phyloP scores from a whole-genome alignment of 371 early-diverging fungal genomes.

The Chytridium lagenaria region DNA sequence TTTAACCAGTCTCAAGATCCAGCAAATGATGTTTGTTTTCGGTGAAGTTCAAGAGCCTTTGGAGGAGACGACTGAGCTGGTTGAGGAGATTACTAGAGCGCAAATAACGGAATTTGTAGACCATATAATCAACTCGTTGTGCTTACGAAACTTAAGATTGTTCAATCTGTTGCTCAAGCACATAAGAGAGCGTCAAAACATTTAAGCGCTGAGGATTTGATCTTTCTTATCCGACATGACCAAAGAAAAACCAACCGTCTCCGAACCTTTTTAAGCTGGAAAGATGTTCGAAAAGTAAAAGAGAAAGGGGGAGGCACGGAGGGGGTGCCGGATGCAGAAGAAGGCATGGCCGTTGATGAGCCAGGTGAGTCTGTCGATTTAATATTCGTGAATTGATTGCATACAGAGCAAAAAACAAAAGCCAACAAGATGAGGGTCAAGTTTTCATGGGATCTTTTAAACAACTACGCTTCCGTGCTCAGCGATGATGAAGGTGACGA shows the following conservation, averaged over 20 bases:
- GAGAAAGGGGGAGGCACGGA: slow-evolving; percentile 34
- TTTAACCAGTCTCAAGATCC: slow-evolving; percentile 62
- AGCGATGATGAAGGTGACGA: slow-evolving; percentile 84
- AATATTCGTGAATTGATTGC: neutral
- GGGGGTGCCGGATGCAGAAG: slow-evolving; percentile 52
- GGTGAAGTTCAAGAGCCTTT: slow-evolving; percentile 93
- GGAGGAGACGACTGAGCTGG: slow-evolving; percentile 75
- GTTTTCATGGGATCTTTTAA: slow-evolving; percentile 89
- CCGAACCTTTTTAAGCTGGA: slow-evolving; percentile 90
- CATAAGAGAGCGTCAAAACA: slow-evolving; percentile 81
- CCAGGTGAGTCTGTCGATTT: slow-evolving; percentile 18
- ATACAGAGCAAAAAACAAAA: slow-evolving; percentile 58
- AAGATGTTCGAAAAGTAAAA: slow-evolving; percentile 94
- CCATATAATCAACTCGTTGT: neutral
- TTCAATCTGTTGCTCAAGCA: slow-evolving; percentile 86
- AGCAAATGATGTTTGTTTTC: slow-evolving; percentile 98
- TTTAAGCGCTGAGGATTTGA: slow-evolving; percentile 90
- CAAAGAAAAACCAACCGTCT: slow-evolving; percentile 90
- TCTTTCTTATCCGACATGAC: slow-evolving; percentile 96
- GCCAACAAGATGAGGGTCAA: slow-evolving; percentile 78
- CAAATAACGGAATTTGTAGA: slow-evolving; percentile 93
- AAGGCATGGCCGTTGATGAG: slow-evolving; percentile 52
- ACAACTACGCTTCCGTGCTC: slow-evolving; percentile 62
- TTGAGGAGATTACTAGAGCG: slow-evolving; percentile 92
- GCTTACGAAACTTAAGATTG: slow-evolving; percentile 57